Evolutionary conservation across 176 grass and related monocot genomes (phyloP).

Genomic region (Microstegium vimineum): DNA sequence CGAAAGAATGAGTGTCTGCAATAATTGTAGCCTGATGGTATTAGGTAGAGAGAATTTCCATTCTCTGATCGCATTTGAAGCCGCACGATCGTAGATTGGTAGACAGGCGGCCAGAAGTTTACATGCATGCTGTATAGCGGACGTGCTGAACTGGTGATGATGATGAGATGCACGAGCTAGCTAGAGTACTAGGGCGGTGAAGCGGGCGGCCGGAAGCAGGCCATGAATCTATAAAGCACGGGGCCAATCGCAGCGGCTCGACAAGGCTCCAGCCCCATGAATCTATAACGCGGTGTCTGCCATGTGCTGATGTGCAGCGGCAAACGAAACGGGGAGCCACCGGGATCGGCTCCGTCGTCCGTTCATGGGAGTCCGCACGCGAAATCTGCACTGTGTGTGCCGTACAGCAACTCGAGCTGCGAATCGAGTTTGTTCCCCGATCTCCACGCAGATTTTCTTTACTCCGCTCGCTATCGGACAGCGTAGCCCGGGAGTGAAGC

Average conservation of each 20-base stretch:
- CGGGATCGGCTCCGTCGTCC: slow-evolving; percentile 13
- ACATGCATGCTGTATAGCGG: neutral
- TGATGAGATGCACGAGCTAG: neutral
- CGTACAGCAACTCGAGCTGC: neutral
- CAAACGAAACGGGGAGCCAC: slow-evolving; percentile 13
- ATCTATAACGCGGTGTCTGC: neutral
- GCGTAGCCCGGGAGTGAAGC: slow-evolving; percentile 14
- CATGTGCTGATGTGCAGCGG: neutral
- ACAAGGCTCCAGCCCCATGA: neutral
- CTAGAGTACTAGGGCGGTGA: neutral
- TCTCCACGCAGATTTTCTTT: neutral
- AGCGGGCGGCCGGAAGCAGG: neutral
- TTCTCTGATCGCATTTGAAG: neutral
- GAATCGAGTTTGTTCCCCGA: neutral
- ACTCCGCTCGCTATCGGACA: neutral
- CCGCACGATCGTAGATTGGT: no score
- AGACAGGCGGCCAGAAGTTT: no score
- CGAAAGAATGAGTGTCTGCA: neutral
- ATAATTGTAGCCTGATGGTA: neutral
- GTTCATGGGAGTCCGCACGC: slow-evolving; percentile 10
- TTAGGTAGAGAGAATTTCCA: neutral
- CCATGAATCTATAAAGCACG: neutral
- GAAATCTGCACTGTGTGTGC: neutral
- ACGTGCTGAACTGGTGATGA: no score
- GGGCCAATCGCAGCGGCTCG: neutral